Conservation (phyloP, 345 rosid genomes). For the Rhizophora mangle region DNA sequence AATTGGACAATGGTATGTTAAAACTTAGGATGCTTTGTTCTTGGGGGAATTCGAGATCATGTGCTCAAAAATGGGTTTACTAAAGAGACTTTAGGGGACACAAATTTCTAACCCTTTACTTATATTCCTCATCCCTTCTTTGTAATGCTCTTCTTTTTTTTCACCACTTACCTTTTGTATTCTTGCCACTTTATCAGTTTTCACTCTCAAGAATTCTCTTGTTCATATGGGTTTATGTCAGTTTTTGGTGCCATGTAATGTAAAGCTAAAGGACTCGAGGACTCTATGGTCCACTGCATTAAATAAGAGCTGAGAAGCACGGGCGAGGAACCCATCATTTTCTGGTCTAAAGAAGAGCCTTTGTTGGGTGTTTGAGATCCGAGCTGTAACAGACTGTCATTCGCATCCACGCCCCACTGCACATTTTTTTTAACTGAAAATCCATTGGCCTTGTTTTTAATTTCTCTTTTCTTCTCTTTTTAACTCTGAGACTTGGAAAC, state of each 20-base stretch:
- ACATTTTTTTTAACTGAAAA: no score
- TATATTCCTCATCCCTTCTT: slow-evolving; percentile 16
- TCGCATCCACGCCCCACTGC: slow-evolving; percentile 5
- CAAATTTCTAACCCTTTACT: slow-evolving; percentile 44
- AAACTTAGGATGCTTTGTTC: slow-evolving; percentile 43
- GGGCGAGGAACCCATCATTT: slow-evolving; percentile 13
- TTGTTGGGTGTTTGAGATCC: slow-evolving; percentile 42
- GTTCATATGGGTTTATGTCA: slow-evolving; percentile 10
- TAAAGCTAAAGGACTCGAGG: background rate
- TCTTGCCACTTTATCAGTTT: slow-evolving; percentile 27
- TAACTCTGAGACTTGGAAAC: slow-evolving; percentile 16
- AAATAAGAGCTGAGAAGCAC: slow-evolving; percentile 11
- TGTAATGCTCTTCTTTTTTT: slow-evolving; percentile 17
- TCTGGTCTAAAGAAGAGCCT: slow-evolving; percentile 31
- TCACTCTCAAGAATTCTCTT: slow-evolving; percentile 10
- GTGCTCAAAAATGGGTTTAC: slow-evolving; percentile 19
- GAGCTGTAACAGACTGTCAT: slow-evolving; percentile 47
- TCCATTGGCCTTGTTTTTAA: slow-evolving; percentile 28
- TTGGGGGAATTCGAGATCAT: slow-evolving; percentile 20
- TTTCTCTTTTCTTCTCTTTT: slow-evolving; percentile 6
- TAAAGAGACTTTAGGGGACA: slow-evolving; percentile 41
- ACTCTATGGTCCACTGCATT: background rate
- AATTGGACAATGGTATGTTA: background rate
- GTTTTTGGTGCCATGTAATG: slow-evolving; percentile 7
- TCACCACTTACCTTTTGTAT: slow-evolving; percentile 12